phyloP scores from a whole-genome alignment of 2,329 filamentous ascomycete genomes.

The Didymella arachidicola region DNA sequence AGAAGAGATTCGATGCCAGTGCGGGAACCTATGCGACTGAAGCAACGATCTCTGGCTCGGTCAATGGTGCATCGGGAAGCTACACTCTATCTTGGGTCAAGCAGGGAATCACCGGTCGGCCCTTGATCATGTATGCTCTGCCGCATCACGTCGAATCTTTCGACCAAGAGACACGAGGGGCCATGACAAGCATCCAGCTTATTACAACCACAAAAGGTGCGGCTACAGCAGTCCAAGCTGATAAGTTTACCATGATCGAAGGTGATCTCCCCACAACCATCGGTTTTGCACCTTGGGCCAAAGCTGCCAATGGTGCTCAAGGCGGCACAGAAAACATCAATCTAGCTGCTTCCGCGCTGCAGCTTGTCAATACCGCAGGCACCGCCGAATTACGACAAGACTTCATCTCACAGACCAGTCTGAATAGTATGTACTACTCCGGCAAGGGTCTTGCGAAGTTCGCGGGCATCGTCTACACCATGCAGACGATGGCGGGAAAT shows the following conservation, averaged over 20 bases:
- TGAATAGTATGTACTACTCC: conserved; percentile 94
- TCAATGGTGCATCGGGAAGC: conserved; percentile 60
- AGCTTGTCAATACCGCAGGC: conserved; percentile 68
- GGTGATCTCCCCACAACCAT: conserved; percentile 71
- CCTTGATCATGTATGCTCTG: conserved; percentile 85
- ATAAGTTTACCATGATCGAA: conserved; percentile 74
- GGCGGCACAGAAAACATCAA: conserved; percentile 44
- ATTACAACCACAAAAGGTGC: conserved; percentile 87
- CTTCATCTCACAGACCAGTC: conserved; percentile 74
- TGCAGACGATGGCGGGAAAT: conserved; percentile 67
- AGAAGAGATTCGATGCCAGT: conserved; percentile 77
- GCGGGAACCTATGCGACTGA: conserved; percentile 77
- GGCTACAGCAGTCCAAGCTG: conserved; percentile 69
- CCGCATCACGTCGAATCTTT: conserved; percentile 88
- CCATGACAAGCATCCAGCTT: conserved; percentile 65
- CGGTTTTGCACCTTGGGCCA: conserved; percentile 81
- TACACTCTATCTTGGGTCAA: conserved; percentile 80
- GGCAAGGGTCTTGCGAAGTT: conserved; percentile 63
- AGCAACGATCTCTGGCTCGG: conserved; percentile 60
- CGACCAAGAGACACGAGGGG: conserved; percentile 62
- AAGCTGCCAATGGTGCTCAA: conserved; percentile 51
- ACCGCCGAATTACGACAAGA: conserved; percentile 77
- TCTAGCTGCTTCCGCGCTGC: conserved; percentile 61
- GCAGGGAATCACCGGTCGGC: conserved; percentile 64
- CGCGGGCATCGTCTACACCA: conserved; percentile 55